These are phyloP conservation scores for Vachellia pachyceras DNA, from an alignment of 306 rosid genomes.

Conservation along the genomic window DNA sequence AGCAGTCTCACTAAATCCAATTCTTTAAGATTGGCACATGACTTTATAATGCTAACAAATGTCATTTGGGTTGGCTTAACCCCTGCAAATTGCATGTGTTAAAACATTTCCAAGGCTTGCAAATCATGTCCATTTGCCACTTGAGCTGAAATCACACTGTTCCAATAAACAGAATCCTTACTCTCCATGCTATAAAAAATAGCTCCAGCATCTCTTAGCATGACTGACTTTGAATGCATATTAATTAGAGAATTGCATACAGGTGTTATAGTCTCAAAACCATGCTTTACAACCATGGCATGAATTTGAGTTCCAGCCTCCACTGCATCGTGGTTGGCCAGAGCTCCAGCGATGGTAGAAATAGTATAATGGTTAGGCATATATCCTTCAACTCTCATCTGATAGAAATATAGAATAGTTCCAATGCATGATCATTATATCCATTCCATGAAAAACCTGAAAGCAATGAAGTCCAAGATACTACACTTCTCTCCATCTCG, in stretches of 20 bases:
- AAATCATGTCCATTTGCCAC: slow-evolving; percentile 59
- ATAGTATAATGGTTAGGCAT: slow-evolving; percentile 66
- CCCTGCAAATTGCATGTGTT: slow-evolving; percentile 63
- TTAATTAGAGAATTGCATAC: slow-evolving; percentile 72
- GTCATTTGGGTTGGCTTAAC: slow-evolving; percentile 55
- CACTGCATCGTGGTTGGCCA: slow-evolving; percentile 54
- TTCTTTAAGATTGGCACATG: slow-evolving; percentile 61
- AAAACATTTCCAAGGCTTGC: slow-evolving; percentile 66
- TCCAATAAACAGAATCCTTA: slow-evolving; percentile 79
- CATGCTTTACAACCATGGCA: slow-evolving; percentile 63
- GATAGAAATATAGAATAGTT: slow-evolving; percentile 52
- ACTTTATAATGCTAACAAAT: slow-evolving; percentile 66
- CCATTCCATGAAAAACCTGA: slow-evolving; percentile 67
- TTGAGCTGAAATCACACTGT: slow-evolving; percentile 73
- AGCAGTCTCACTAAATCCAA: slow-evolving; percentile 60
- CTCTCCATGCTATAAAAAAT: slow-evolving; percentile 62
- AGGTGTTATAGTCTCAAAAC: slow-evolving; percentile 54
- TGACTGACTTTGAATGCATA: slow-evolving; percentile 72
- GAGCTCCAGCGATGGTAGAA: slow-evolving; percentile 63
- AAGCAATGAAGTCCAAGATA: slow-evolving; percentile 82
- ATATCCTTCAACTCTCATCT: slow-evolving; percentile 61
- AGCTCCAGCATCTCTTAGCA: slow-evolving; percentile 59
- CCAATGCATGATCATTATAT: slow-evolving; percentile 45
- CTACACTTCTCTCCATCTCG: slow-evolving; percentile 78
- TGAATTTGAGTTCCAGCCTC: slow-evolving; percentile 72